Conservation (phyloP, 2,329 filamentous ascomycete species). For the Penicillium palitans region DNA sequence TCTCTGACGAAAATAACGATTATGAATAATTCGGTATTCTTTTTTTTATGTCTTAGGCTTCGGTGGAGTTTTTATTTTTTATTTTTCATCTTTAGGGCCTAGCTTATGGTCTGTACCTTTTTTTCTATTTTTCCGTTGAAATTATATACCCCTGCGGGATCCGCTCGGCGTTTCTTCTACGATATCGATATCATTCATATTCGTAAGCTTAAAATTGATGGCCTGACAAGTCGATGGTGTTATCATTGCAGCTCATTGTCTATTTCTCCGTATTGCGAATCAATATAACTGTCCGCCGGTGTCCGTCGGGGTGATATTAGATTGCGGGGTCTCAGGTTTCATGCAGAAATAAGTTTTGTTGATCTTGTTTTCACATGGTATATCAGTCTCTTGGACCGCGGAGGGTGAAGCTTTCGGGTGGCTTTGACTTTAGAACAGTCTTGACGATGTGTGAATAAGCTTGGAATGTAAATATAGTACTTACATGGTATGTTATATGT, state of each 20-base stretch:
- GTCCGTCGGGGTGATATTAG: constrained; percentile 19
- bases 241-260: background rate
- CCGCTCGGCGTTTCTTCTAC: constrained; percentile 13
- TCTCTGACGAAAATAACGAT: constrained; percentile 15
- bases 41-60: background rate
- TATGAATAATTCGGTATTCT: background rate
- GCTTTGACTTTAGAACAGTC: background rate
- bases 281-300: constrained; percentile 9
- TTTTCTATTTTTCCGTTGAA: background rate
- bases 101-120: background rate
- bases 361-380: background rate
- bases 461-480: background rate
- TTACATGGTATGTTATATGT: too few species aligned
- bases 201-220: background rate
- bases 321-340: constrained; percentile 12
- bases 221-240: background rate
- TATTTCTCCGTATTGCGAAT: background rate
- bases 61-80: background rate
- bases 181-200: background rate
- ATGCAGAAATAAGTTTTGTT: background rate
- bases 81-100: background rate
- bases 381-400: background rate
- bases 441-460: background rate
- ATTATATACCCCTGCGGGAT: constrained; percentile 24
- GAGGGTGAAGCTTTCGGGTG: constrained; percentile 15